Evolutionary conservation across 1,284 basidiomycete genomes (phyloP), one percentile per base, ranked within the genome.

Genomic region (Taiwanofungus camphoratus): DNA sequence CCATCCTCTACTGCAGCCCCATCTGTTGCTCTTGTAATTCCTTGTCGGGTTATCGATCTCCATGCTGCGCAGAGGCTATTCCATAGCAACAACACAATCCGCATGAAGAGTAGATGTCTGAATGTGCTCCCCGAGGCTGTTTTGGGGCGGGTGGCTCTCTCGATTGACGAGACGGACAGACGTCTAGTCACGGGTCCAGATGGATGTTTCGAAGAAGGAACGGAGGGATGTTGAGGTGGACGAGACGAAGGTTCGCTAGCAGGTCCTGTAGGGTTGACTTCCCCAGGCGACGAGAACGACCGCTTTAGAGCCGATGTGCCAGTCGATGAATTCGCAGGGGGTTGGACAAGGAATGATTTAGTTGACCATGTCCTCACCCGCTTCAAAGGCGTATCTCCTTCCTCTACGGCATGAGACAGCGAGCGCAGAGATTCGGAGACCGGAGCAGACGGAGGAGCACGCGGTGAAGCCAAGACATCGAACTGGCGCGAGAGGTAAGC

Each of bases 361-460:
- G 76, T 69, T 31, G 77, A 77, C 74, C 79, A 81, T n/a, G 76
- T 73, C 46, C 65, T 66, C 19, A 73, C 69, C 44, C 77, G 69
- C 46, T 69, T 73, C 32, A 76, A 59, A 3, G 61, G 54, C 6
- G 55, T 46, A 46, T 61, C 62, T 30, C 56, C 55, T 49, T 60
- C 56, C 15, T 51, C 46, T 21, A 46, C 43, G 21, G 20, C 23
- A 16, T 51, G 39, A 36, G 45, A 41, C 30, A 52, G 64, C 20
- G 53, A 46, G 11, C 55, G 52, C 8, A 52, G 39, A 22, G 51
- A 41, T 36, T 69, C 65, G 37, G 66, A 55, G 27, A 65, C 61
- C 41, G 74, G 73, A 0, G 74, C 75, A 24, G 75, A 70, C 18
- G 76, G 74, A 29, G 75, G 73, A 44, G 60, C 52, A n/a, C 58